Evolutionary conservation across 345 rosid genomes (phyloP).

Genomic region (Citrus sinensis): DNA sequence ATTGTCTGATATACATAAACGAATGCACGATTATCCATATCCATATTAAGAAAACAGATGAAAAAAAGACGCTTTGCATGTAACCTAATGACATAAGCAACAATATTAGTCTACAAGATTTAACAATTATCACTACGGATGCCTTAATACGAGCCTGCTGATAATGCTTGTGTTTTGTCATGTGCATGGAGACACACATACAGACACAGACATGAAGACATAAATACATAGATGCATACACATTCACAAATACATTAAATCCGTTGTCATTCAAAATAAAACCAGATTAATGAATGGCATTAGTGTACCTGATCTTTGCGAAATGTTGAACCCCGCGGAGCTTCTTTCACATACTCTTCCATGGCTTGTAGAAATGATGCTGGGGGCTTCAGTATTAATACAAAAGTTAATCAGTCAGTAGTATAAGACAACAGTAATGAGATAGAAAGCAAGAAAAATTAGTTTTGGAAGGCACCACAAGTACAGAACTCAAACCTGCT

Average conservation of each 20-base stretch:
- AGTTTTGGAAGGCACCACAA: constrained; percentile 4
- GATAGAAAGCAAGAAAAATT: constrained; percentile 1
- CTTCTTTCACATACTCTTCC: constrained; percentile 95
- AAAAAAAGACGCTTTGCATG: not conserved
- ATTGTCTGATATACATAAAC: not conserved
- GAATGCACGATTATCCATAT: not conserved
- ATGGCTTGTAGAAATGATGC: constrained; percentile 92
- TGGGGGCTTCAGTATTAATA: constrained; percentile 46
- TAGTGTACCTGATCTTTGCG: constrained; percentile 73
- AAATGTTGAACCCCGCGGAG: constrained; percentile 54
- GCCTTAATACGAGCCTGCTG: not conserved
- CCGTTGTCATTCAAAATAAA: not conserved
- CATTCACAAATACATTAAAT: not conserved
- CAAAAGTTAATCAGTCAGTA: not conserved
- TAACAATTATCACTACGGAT: not conserved
- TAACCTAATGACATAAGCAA: not conserved
- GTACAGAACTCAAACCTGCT: constrained; percentile 63
- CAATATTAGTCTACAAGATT: not conserved
- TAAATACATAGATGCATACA: not conserved
- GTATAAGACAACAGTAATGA: not conserved
- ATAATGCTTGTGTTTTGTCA: not conserved
- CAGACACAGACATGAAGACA: not conserved
- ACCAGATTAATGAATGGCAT: not conserved
- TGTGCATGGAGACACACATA: not conserved
- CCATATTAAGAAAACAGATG: not conserved